phyloP scores from a whole-genome alignment of 225 moss, liverwort and hornwort species.

The Anthoceros angustus region DNA sequence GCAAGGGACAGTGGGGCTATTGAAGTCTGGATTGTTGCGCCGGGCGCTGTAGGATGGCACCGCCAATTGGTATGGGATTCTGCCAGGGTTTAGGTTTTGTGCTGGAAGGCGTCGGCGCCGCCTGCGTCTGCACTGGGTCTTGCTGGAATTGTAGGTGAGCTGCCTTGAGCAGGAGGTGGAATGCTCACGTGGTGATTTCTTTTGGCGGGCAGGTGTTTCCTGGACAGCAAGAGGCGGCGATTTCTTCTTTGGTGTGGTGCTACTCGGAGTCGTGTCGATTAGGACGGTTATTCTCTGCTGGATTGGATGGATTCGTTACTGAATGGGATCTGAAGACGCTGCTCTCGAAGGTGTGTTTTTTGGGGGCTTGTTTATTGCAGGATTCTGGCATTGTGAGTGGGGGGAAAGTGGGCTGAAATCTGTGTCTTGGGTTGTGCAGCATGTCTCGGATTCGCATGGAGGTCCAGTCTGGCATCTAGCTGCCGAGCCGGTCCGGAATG shows the following conservation, averaged over 20 bases:
- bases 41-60: constrained; percentile 95
- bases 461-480: constrained; percentile 92
- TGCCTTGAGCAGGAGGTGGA: too few species aligned
- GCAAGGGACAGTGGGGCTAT: constrained; percentile 82
- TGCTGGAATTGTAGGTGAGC: neutral
- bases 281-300: constrained; percentile 81
- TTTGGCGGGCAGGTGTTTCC: constrained; percentile 47
- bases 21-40: constrained; percentile 93
- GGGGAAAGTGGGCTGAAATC: neutral
- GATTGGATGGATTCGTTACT: constrained; percentile 73
- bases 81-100: constrained; percentile 2
- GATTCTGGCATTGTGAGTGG: neutral
- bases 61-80: constrained; percentile 47
- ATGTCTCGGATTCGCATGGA: constrained; percentile 62
- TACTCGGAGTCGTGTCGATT: constrained; percentile 36
- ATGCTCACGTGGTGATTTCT: constrained; percentile 1
- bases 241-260: constrained; percentile 83
- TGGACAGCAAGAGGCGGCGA: constrained; percentile 63
- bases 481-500: constrained; percentile 35
- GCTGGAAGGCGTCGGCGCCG: constrained; percentile 14
- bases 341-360: constrained; percentile 38
- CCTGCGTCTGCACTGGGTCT: neutral
- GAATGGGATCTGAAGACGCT: constrained; percentile 89
- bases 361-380: neutral
- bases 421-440: constrained; percentile 26